Base-by-base conservation (phyloP, 2,329 filamentous ascomycete species). In the Fusarium begoniae region DNA sequence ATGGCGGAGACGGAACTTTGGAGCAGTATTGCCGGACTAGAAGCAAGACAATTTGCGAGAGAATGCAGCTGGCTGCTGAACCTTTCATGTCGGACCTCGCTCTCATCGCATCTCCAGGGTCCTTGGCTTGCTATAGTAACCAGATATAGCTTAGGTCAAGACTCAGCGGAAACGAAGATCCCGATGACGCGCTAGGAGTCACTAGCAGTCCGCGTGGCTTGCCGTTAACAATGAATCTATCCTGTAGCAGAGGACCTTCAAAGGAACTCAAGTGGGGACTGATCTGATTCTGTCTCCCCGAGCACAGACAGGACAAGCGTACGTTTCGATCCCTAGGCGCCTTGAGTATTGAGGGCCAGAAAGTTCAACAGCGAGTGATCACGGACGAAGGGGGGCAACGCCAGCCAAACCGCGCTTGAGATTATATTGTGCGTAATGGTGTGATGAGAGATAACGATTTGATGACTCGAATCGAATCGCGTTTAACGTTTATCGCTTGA, bases 181-280 rank as follows among this genome's bases (percentile, higher is more conserved):
- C 58, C 26, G 51, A 61, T 60, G 63, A 47, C 45, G 54, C 62
- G 60, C 73, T 72, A 64, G 66, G 51, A 73, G 28, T 58, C 63
- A 54, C 74, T 68, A 74, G 59, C 56, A 62, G 48, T 63, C 72
- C 60, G 60, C 59, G 69, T 77, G 67, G 67, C 61, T 77, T 70
- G 65, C 57, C 56, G 54, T 73, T 43, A 60, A 66, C 53, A 63
- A 55, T 55, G 63, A 63, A 61, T 61, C 38, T 22, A 47, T 68
- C 37, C 28, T 70, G 38, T 62, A 69, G 47, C 47, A 62, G 72
- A 76, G 70, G 70, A 71, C 67, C 63, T 61, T 73, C 63, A 64
- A 74, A 70, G 70, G 69, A 66, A 66, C 60, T 57, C 26, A 26
- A 41, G 76, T 73, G 76, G 76, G 50, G 57, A 28, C 59, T 73